Percentiles rank a stretch among this genome's conserved stretches.
Conservation (phyloP, 2,329 filamentous ascomycete genomes). For the Aspergillus sp. region DNA sequence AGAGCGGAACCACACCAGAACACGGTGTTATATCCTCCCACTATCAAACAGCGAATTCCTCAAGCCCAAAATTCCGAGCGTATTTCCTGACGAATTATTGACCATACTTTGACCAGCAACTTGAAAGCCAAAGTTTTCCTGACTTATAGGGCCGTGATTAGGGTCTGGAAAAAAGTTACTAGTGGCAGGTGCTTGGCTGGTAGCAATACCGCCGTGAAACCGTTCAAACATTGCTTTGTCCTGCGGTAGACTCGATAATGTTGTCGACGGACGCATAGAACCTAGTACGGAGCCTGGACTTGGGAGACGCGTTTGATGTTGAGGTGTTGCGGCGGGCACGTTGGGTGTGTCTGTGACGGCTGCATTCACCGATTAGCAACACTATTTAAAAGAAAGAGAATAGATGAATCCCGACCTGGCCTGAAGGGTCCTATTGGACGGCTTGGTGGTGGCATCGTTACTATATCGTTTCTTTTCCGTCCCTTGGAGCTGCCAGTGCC, state of each 20-base stretch:
- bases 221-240: constrained; percentile 17
- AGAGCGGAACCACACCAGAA: background rate
- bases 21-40: background rate
- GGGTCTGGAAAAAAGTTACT: background rate
- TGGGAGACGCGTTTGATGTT: constrained; percentile 24
- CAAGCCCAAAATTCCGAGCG: background rate
- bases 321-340: constrained; percentile 9
- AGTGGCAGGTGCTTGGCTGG: background rate
- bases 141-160: background rate
- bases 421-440: constrained; percentile 13
- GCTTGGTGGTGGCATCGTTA: constrained; percentile 28
- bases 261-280: constrained; percentile 13
- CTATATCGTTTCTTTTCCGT: constrained; percentile 14
- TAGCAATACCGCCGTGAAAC: constrained; percentile 12
- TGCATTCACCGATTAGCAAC: too few relatives aligned
- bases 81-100: background rate
- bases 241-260: constrained; percentile 16
- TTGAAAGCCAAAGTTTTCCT: background rate
- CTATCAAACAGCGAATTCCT: constrained; percentile 1
- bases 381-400: background rate
- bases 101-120: background rate
- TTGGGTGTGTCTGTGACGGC: constrained; percentile 5
- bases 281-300: constrained; percentile 5
- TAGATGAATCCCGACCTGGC: constrained; percentile 7
- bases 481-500: constrained; percentile 32